phyloP scores from a whole-genome alignment of 768 basidiomycete species.

The Agaricus subrufescens region DNA sequence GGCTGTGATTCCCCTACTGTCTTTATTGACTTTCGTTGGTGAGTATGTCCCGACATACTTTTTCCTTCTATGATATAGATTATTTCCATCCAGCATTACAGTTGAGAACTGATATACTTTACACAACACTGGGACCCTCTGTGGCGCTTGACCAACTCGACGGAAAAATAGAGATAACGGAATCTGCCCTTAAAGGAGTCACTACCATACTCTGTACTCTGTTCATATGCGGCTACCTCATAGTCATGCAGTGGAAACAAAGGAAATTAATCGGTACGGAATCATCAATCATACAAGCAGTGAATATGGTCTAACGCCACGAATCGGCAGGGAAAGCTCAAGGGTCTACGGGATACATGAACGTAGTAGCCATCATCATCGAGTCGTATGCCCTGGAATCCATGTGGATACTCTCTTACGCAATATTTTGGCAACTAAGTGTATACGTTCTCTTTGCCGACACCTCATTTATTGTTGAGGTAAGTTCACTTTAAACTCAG shows the following conservation, averaged over 20 bases:
- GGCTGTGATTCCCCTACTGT: not conserved
- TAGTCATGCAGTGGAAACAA: not conserved
- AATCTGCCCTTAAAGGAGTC: not conserved
- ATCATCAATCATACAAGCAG: too few relatives aligned
- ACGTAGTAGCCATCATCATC: not conserved
- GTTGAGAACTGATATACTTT: not conserved
- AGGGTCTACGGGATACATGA: not conserved
- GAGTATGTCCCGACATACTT: not conserved
- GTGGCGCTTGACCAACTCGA: not conserved
- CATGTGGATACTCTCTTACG: not conserved
- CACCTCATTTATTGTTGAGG: too few relatives aligned
- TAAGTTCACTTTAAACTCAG: too few relatives aligned
- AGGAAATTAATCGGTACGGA: not conserved
- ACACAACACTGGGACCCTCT: not conserved
- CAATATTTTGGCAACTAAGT: too few relatives aligned
- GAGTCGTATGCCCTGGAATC: not conserved
- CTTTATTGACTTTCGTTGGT: not conserved
- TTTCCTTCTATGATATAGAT: not conserved
- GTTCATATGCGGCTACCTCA: not conserved
- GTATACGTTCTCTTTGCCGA: too few relatives aligned
- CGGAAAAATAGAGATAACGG: not conserved
- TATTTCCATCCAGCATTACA: not conserved
- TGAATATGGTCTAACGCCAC: not conserved
- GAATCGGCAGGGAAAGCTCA: not conserved
- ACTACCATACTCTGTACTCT: not conserved